Conservation (phyloP, 2,329 filamentous ascomycete genomes). For the Colletotrichum neosansevieriae region DNA sequence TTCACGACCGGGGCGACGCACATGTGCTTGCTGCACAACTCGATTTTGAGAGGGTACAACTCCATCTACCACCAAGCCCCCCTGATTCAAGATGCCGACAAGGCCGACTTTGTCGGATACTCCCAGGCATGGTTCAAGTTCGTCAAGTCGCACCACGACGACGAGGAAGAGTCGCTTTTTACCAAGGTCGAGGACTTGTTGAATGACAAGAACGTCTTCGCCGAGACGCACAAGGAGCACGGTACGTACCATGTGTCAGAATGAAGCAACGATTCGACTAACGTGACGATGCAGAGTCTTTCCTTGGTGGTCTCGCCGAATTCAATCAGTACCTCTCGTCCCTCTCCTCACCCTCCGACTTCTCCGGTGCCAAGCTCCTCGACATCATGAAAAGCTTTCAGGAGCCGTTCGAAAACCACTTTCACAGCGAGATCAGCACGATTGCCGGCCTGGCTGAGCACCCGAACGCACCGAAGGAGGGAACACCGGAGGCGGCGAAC, state of each 20-base stretch:
- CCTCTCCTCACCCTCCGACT: slow-evolving; percentile 55
- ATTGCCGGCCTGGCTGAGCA: slow-evolving; percentile 64
- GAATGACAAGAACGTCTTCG: slow-evolving; percentile 63
- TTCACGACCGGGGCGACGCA: slow-evolving; percentile 71
- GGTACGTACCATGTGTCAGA: slow-evolving; percentile 51
- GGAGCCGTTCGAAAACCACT: slow-evolving; percentile 63
- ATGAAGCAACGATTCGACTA: neutral
- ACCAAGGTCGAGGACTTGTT: slow-evolving; percentile 65
- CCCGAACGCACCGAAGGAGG: slow-evolving; percentile 61
- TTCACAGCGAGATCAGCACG: slow-evolving; percentile 66
- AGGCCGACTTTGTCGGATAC: slow-evolving; percentile 69
- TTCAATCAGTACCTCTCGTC: slow-evolving; percentile 65
- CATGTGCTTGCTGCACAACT: slow-evolving; percentile 72
- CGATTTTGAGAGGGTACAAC: slow-evolving; percentile 73
- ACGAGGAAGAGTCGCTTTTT: slow-evolving; percentile 69
- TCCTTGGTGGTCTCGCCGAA: slow-evolving; percentile 63
- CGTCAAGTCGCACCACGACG: slow-evolving; percentile 70
- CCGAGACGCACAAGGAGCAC: slow-evolving; percentile 66
- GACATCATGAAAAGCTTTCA: slow-evolving; percentile 65
- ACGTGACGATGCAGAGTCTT: slow-evolving; percentile 50
- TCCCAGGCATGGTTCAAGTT: slow-evolving; percentile 69
- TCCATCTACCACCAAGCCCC: slow-evolving; percentile 71
- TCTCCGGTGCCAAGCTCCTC: slow-evolving; percentile 59
- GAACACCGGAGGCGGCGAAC: slow-evolving; percentile 56
- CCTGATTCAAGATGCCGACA: slow-evolving; percentile 63